These are phyloP conservation scores for Colletotrichum sp. DNA, from an alignment of 2,329 filamentous ascomycete genomes.

Conservation along the genomic window DNA sequence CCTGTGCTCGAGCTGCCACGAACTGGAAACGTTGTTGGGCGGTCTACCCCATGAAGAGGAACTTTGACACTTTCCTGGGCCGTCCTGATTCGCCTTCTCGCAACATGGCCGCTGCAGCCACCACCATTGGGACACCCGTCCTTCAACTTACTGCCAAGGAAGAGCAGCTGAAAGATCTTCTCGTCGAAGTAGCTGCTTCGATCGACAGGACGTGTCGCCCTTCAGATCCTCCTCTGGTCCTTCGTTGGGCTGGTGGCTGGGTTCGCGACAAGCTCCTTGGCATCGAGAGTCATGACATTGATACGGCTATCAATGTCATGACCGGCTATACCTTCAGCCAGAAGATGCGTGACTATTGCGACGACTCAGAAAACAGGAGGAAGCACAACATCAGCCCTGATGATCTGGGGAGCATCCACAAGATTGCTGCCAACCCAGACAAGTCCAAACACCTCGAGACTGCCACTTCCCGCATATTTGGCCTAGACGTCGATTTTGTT, in stretches of 20 bases:
- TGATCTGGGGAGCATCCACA: slow-evolving; percentile 79
- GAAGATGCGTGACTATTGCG: slow-evolving; percentile 72
- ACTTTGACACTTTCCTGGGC: slow-evolving; percentile 13
- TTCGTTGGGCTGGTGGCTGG: slow-evolving; percentile 88
- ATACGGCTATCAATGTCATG: slow-evolving; percentile 86
- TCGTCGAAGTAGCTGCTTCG: slow-evolving; percentile 81
- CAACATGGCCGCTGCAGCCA: slow-evolving; percentile 20
- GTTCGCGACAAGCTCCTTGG: slow-evolving; percentile 83
- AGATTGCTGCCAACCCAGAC: slow-evolving; percentile 89
- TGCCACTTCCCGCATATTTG: slow-evolving; percentile 83
- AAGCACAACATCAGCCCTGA: slow-evolving; percentile 64
- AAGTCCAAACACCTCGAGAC: slow-evolving; percentile 98
- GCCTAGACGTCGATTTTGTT: slow-evolving; percentile 90
- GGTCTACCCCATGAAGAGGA: slow-evolving; percentile 19
- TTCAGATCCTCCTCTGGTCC: slow-evolving; percentile 61
- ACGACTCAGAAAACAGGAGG: slow-evolving; percentile 60
- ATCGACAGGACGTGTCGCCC: slow-evolving; percentile 60
- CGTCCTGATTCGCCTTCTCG: not conserved
- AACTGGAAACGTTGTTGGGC: not conserved
- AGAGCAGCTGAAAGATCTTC: slow-evolving; percentile 72
- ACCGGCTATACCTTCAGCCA: slow-evolving; percentile 79
- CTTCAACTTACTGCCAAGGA: slow-evolving; percentile 73
- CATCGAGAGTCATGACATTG: slow-evolving; percentile 78
- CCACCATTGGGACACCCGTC: slow-evolving; percentile 19
- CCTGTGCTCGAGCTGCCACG: not conserved